These are phyloP conservation scores for Penicillium macrosclerotiorum DNA, from an alignment of 495 filamentous ascomycete genomes.

Conservation along the genomic window DNA sequence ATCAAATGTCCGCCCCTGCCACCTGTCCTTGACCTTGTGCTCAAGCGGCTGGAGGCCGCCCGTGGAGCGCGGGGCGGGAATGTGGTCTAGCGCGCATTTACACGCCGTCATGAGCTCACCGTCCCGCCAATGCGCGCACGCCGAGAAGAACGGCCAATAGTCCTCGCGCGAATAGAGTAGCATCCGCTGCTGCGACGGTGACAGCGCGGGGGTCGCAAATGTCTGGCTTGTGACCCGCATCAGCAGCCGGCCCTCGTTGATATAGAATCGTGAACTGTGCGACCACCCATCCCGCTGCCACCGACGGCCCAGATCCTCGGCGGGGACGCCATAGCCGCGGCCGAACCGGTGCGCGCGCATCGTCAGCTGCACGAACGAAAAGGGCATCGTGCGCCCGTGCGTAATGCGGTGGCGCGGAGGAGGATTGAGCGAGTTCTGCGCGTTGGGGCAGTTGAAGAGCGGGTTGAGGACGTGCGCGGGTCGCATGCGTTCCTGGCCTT, in stretches of 20 bases:
- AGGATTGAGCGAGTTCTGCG: slow-evolving; percentile 36
- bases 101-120: slow-evolving; percentile 55
- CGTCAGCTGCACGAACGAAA: slow-evolving; percentile 54
- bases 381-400: slow-evolving; percentile 50
- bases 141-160: slow-evolving; percentile 58
- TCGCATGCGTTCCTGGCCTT: slow-evolving; percentile 49
- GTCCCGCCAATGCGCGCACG: slow-evolving; percentile 59
- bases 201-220: slow-evolving; percentile 44
- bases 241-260: slow-evolving; percentile 51
- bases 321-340: slow-evolving; percentile 43
- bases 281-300: slow-evolving; percentile 52
- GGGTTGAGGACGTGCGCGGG: slow-evolving; percentile 49
- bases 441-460: slow-evolving; percentile 51
- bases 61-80: slow-evolving; percentile 43
- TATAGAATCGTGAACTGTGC: slow-evolving; percentile 46
- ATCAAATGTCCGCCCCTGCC: slow-evolving; percentile 32
- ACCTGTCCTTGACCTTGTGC: slow-evolving; percentile 36
- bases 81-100: slow-evolving; percentile 58
- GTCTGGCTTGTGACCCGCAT: slow-evolving; percentile 49
- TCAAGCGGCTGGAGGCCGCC: slow-evolving; percentile 39
- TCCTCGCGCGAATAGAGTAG: slow-evolving; percentile 57
- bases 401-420: slow-evolving; percentile 50
- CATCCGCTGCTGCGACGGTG: slow-evolving; percentile 43
- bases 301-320: slow-evolving; percentile 41
- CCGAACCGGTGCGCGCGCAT: slow-evolving; percentile 41